phyloP scores from a whole-genome alignment of 2,329 filamentous ascomycete species.

The Chaetomium olivaceum region DNA sequence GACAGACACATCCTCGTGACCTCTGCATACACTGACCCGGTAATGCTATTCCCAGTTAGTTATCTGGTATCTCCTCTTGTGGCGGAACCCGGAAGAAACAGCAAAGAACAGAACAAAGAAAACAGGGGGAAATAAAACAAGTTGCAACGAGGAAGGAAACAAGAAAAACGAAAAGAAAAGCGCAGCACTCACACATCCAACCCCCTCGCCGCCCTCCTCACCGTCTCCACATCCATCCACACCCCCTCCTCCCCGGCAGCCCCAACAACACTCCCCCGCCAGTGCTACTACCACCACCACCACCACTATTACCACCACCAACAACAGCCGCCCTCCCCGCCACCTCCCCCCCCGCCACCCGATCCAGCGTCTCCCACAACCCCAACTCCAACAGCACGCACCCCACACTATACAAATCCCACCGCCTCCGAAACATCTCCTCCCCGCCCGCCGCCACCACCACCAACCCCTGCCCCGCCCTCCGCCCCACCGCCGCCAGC shows the following conservation, averaged over 20 bases:
- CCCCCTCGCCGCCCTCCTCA: constrained; percentile 12
- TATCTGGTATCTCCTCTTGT: neutral
- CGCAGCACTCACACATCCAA: constrained; percentile 19
- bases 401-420: constrained; percentile 18
- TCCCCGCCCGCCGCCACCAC: too few species aligned
- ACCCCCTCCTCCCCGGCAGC: constrained; percentile 7
- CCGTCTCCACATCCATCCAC: constrained; percentile 14
- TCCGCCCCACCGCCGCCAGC: neutral
- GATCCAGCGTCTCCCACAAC: constrained; percentile 22
- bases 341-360: constrained; percentile 12
- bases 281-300: too few species aligned
- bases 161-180: neutral
- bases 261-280: neutral
- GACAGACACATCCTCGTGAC: constrained; percentile 17
- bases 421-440: neutral
- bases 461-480: neutral
- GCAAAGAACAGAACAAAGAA: neutral
- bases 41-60: constrained; percentile 12
- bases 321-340: constrained; percentile 8
- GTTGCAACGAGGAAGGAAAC: constrained; percentile 13
- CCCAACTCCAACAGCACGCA: constrained; percentile 22
- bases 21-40: constrained; percentile 18
- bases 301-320: neutral
- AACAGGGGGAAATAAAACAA: neutral
- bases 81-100: neutral